phyloP scores from a whole-genome alignment of 352 stramenopile species.

The Pythium dissimile region DNA sequence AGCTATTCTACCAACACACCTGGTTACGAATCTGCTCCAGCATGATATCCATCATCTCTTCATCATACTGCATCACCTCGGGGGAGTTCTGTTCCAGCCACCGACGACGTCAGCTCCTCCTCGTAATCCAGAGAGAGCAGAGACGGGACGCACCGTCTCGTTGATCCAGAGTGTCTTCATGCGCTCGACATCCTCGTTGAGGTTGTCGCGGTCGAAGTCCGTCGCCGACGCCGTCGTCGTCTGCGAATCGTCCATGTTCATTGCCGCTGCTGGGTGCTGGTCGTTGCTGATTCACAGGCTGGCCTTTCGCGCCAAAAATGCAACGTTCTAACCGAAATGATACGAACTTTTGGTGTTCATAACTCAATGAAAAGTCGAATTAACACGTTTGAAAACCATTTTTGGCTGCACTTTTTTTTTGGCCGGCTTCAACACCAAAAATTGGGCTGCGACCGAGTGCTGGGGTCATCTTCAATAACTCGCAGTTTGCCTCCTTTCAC shows the following conservation, averaged over 20 bases:
- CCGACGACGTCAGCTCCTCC: no score
- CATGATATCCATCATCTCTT: constrained; percentile 81
- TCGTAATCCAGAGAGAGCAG: neutral
- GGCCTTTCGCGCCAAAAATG: constrained; percentile 12
- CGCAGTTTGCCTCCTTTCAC: no score
- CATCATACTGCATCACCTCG: constrained; percentile 68
- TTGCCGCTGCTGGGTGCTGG: neutral
- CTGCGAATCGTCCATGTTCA: constrained; percentile 24
- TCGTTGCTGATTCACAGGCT: neutral
- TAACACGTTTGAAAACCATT: neutral
- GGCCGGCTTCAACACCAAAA: no score
- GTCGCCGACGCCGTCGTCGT: constrained; percentile 16
- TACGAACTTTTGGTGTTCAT: neutral
- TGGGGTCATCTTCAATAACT: no score
- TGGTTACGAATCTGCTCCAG: constrained; percentile 82
- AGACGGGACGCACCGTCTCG: constrained; percentile 48
- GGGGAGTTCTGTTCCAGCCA: constrained; percentile 82
- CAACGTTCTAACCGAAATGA: neutral
- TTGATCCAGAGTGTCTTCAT: constrained; percentile 80
- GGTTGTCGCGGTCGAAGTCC: constrained; percentile 58
- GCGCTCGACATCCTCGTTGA: constrained; percentile 78
- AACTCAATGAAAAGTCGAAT: no score
- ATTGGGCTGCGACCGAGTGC: no score
- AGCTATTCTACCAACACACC: constrained; percentile 21
- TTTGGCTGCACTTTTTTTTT: neutral